phyloP scores from a whole-genome alignment of 169 alveolate species.

The Eimeria brunetti region DNA sequence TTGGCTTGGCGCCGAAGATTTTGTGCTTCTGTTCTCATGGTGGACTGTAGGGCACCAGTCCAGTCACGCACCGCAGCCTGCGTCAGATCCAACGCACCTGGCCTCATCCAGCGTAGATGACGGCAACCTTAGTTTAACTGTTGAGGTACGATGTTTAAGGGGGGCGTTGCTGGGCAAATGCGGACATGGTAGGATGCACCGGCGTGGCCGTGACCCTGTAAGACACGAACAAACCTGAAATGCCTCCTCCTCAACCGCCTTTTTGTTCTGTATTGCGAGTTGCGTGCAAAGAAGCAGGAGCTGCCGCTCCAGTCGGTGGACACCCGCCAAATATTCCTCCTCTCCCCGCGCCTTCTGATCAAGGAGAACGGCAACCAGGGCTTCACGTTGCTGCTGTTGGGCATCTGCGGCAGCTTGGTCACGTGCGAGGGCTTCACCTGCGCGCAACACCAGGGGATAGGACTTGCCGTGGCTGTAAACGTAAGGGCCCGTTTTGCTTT shows the following conservation, averaged over 20 bases:
- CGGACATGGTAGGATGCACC: background rate
- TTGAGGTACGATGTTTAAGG: background rate
- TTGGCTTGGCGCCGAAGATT: constrained; percentile 62
- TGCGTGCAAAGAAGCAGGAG: constrained; percentile 56
- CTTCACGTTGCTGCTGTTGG: constrained; percentile 49
- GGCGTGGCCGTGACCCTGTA: background rate
- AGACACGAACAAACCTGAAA: constrained; percentile 22
- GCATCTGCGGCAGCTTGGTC: constrained; percentile 30
- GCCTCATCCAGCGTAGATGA: background rate
- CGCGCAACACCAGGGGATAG: background rate
- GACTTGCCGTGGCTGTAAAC: background rate
- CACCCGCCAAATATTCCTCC: constrained; percentile 45
- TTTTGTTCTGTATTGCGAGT: constrained; percentile 47
- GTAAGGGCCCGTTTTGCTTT: background rate
- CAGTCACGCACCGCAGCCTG: constrained; percentile 64
- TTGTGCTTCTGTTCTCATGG: constrained; percentile 45
- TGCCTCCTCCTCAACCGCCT: constrained; percentile 27
- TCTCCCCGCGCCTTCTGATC: constrained; percentile 59
- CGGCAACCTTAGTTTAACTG: background rate
- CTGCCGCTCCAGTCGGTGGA: constrained; percentile 66
- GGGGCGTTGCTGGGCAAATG: background rate
- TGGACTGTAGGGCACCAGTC: constrained; percentile 54
- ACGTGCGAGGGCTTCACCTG: constrained; percentile 35
- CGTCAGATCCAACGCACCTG: background rate
- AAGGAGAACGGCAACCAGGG: constrained; percentile 41